phyloP scores from a whole-genome alignment of 108 stramenopile genomes.

The Cyclotella baltica region DNA sequence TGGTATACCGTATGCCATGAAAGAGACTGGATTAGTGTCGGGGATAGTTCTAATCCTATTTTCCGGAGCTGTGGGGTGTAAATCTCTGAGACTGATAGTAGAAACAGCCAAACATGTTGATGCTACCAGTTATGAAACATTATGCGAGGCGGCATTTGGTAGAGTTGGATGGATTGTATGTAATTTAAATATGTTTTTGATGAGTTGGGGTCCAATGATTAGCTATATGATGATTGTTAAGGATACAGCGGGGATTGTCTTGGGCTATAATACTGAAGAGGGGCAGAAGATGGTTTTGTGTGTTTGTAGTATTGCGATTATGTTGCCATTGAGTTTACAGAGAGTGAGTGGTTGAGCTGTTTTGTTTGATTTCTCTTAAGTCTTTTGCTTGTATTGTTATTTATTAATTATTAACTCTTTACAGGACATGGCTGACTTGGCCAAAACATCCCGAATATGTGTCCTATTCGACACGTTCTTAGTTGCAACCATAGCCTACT shows the following conservation, averaged over 20 bases:
- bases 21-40: slow-evolving; percentile 71
- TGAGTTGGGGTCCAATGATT: slow-evolving; percentile 86
- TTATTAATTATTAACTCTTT: neutral
- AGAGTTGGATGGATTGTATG: slow-evolving; percentile 68
- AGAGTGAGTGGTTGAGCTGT: slow-evolving; percentile 37
- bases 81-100: slow-evolving; percentile 71
- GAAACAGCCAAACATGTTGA: slow-evolving; percentile 85
- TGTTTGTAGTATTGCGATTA: slow-evolving; percentile 59
- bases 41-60: slow-evolving; percentile 64
- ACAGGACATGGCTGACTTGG: slow-evolving; percentile 87
- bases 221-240: slow-evolving; percentile 86
- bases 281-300: slow-evolving; percentile 54
- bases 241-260: slow-evolving; percentile 67
- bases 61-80: slow-evolving; percentile 70
- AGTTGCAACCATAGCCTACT: slow-evolving; percentile 63
- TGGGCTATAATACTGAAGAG: slow-evolving; percentile 60
- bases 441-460: slow-evolving; percentile 72
- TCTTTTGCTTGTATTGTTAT: neutral
- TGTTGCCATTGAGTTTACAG: slow-evolving; percentile 73
- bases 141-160: slow-evolving; percentile 80
- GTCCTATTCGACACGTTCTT: slow-evolving; percentile 72
- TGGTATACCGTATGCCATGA: slow-evolving; percentile 85
- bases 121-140: slow-evolving; percentile 74
- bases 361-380: neutral
- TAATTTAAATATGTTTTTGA: slow-evolving; percentile 77